Evolutionary conservation across 495 filamentous ascomycete genomes (phyloP), one percentile per base, ranked within the genome.

Genomic region (Neurospora discreta): DNA sequence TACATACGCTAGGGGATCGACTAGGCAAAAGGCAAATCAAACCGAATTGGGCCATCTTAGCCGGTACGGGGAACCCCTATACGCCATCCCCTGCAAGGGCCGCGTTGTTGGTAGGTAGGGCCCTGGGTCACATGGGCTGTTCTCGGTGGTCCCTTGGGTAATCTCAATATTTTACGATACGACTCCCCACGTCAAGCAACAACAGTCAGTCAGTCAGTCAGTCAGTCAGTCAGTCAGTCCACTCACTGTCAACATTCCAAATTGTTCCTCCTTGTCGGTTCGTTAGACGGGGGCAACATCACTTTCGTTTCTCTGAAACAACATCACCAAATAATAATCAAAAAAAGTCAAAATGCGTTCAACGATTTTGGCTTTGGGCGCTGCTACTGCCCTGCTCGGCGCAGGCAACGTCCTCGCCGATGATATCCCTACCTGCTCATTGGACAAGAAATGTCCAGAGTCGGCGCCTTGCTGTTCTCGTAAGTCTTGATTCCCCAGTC

Each of bases 401-500:
- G 81, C 80, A 9, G 77, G 80, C 5, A 70, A 71, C 52, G 83
- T 83, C 20, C 73, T 84, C 39, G 83, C 82, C 38, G 72, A 72
- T 36, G 72, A 75, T 39, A 52, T 70, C 15, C 73, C 77, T 52
- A 38, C 72, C 7, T 86, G 84, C 72, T 77, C 80, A 76, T 41
- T 85, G n/a, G 83, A 85, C 73, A 87, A 87, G 70, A 88, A 88
- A 68, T 99, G 95, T 81, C 93, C 94, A 3, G 77, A 87, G 71
- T 82, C 86, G 69, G 85, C 88, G 68, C 95, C 95, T 13, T 99
- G 95, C 86, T 98, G 95, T 81, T 97, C 94, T 69, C 91, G 94
- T 98, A 85, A 85, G 91, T 92, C 41, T 41, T 40, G 11, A 58
- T 46, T 39, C 33, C 30, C 40, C 18, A 58, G 20, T 41, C 23